A percentile compares a stretch with the other conserved stretches of the same genome.
phyloP scores from a whole-genome alignment of 805 yeast genomes.

The Ogataea thermomethanolica region DNA sequence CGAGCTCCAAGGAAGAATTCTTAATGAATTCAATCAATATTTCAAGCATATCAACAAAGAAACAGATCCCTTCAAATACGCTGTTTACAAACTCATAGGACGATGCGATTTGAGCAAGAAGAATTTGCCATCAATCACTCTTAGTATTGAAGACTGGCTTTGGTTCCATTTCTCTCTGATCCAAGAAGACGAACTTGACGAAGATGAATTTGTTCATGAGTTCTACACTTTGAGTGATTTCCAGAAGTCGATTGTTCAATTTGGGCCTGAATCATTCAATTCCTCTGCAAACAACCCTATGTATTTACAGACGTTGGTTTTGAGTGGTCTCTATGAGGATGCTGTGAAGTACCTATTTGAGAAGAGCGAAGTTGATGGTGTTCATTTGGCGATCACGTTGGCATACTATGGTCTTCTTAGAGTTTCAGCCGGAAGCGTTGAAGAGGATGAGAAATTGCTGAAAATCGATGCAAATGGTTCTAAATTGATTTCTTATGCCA shows the following conservation, averaged over 20 bases:
- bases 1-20: conserved; percentile 65
- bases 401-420: conserved; percentile 68
- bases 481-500: conserved; percentile 45
- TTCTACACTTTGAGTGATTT: conserved; percentile 70
- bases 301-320: conserved; percentile 68
- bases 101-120: conserved; percentile 73
- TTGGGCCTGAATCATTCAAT: conserved; percentile 72
- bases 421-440: conserved; percentile 27
- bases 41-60: conserved; percentile 60
- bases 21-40: conserved; percentile 79
- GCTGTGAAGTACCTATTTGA: conserved; percentile 66
- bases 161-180: conserved; percentile 87
- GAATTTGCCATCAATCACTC: conserved; percentile 60
- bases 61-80: conserved; percentile 86
- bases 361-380: conserved; percentile 77
- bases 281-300: conserved; percentile 61
- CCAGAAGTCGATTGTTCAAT: conserved; percentile 64
- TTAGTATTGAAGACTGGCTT: conserved; percentile 91
- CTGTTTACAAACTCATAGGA: conserved; percentile 90
- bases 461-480: conserved; percentile 33
- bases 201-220: conserved; percentile 52
- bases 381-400: conserved; percentile 82
- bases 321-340: conserved; percentile 77
- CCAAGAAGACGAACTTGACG: conserved; percentile 46
- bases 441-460: conserved; percentile 22